Conservation (phyloP, 2,329 filamentous ascomycete genomes). For the Clarireedia hainanense region DNA sequence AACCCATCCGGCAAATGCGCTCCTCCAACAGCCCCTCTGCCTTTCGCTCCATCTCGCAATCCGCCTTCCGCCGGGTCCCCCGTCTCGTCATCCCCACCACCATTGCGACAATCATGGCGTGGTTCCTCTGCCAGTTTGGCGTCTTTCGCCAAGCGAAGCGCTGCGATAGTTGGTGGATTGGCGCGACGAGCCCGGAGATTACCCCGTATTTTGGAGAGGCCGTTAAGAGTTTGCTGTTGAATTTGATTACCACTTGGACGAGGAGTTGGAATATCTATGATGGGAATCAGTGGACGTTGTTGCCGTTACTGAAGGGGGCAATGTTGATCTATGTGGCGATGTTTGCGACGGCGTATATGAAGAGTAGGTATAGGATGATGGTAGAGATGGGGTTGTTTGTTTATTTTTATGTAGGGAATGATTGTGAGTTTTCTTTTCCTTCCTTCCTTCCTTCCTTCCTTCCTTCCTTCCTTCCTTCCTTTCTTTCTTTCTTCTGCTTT, state of each 20-base stretch:
- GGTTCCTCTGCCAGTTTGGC: conserved; percentile 48
- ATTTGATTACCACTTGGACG: conserved; percentile 45
- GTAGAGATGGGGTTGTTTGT: conserved; percentile 38
- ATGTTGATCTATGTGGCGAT: conserved; percentile 48
- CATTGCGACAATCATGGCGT: conserved; percentile 46
- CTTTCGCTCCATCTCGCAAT: conserved; percentile 46
- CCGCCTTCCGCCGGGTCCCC: conserved; percentile 50
- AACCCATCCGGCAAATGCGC: conserved; percentile 48
- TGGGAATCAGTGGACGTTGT: conserved; percentile 50
- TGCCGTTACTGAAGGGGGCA: conserved; percentile 46
- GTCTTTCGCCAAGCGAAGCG: conserved; percentile 47
- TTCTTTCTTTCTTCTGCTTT: not conserved
- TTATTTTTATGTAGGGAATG: conserved; percentile 36
- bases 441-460: not conserved
- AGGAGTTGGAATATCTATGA: conserved; percentile 44
- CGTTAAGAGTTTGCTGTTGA: conserved; percentile 36
- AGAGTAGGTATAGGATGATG: conserved; percentile 41
- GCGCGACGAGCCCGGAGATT: conserved; percentile 38
- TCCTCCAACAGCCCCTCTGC: conserved; percentile 46
- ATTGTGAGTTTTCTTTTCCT: conserved; percentile 17
- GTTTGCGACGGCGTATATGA: conserved; percentile 42
- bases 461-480: no score
- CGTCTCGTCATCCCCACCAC: conserved; percentile 50
- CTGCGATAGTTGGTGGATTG: conserved; percentile 53
- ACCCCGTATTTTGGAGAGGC: conserved; percentile 35